These are phyloP conservation scores for Rachicladosporium sp. DNA, from an alignment of 2,329 filamentous ascomycete species.

Conservation along the genomic window DNA sequence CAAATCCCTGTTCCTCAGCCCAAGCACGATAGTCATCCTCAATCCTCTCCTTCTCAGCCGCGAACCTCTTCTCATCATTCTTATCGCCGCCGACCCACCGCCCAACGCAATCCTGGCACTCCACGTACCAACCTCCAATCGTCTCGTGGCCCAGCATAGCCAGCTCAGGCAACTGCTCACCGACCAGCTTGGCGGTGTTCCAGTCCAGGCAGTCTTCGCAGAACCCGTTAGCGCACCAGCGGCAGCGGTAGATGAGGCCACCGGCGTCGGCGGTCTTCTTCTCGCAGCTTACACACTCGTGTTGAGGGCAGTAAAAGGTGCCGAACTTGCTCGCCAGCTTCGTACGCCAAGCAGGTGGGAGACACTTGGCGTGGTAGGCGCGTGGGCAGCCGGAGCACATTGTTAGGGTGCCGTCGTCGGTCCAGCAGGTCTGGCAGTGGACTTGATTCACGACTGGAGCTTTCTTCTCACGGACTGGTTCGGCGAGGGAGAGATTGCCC, in stretches of 20 bases:
- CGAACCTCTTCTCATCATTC: slow-evolving; percentile 11
- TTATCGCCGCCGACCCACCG: slow-evolving; percentile 16
- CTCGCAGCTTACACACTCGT: slow-evolving; percentile 41
- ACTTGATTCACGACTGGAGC: slow-evolving; percentile 36
- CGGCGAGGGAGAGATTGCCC: slow-evolving; percentile 36
- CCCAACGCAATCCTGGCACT: slow-evolving; percentile 35
- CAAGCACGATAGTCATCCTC: slow-evolving; percentile 5
- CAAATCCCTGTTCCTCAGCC: neutral
- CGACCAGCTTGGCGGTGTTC: slow-evolving; percentile 37
- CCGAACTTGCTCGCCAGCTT: slow-evolving; percentile 29
- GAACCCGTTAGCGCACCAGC: slow-evolving; percentile 43
- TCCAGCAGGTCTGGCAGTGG: slow-evolving; percentile 41
- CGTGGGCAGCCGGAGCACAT: slow-evolving; percentile 43
- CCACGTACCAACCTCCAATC: slow-evolving; percentile 39
- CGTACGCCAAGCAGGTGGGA: slow-evolving; percentile 29
- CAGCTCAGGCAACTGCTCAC: slow-evolving; percentile 40
- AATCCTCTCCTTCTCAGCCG: slow-evolving; percentile 7
- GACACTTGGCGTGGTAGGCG: slow-evolving; percentile 39
- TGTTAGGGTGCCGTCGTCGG: slow-evolving; percentile 34
- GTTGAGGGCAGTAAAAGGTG: slow-evolving; percentile 44
- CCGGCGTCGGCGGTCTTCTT: slow-evolving; percentile 39
- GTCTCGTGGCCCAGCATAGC: slow-evolving; percentile 37
- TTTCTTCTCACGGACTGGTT: slow-evolving; percentile 38
- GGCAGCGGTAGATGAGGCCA: slow-evolving; percentile 40
- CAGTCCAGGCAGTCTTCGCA: slow-evolving; percentile 50